Conservation (phyloP, 2,329 filamentous ascomycete species). For the Aureobasidium pullulans region DNA sequence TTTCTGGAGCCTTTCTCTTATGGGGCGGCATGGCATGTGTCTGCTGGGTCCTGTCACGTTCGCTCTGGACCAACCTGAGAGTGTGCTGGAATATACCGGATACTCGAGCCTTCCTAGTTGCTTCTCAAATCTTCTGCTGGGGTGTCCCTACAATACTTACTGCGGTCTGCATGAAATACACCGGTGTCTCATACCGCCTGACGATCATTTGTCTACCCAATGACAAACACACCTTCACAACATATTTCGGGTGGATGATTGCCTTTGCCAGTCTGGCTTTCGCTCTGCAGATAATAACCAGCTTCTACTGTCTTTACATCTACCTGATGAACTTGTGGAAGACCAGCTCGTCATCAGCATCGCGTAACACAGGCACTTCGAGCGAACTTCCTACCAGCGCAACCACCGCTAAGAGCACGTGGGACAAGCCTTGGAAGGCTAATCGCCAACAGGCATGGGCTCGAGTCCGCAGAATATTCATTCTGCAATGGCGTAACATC, state of each 20-base stretch:
- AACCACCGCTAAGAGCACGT: not conserved
- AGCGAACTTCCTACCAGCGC: constrained; percentile 8
- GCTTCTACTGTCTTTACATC: constrained; percentile 28
- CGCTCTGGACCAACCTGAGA: constrained; percentile 29
- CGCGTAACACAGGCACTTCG: not conserved
- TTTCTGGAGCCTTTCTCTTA: constrained; percentile 69
- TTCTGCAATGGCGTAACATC: constrained; percentile 78
- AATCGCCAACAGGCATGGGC: constrained; percentile 42
- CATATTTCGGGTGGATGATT: constrained; percentile 33
- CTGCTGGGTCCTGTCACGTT: constrained; percentile 53
- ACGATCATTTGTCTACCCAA: constrained; percentile 30
- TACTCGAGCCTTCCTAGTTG: constrained; percentile 23
- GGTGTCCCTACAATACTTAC: constrained; percentile 24
- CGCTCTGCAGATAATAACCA: constrained; percentile 27
- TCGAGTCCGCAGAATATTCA: constrained; percentile 65
- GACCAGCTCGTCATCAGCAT: not conserved
- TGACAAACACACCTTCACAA: constrained; percentile 26
- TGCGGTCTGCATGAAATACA: constrained; percentile 20
- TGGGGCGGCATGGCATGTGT: constrained; percentile 71
- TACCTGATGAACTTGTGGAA: constrained; percentile 22
- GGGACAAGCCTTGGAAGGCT: constrained; percentile 13
- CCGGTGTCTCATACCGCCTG: constrained; percentile 29
- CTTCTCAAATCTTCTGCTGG: constrained; percentile 23
- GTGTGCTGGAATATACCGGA: constrained; percentile 29
- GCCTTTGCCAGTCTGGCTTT: constrained; percentile 25